Base-by-base conservation (phyloP, 306 rosid species). In the Cyclanthera cordifolia region DNA sequence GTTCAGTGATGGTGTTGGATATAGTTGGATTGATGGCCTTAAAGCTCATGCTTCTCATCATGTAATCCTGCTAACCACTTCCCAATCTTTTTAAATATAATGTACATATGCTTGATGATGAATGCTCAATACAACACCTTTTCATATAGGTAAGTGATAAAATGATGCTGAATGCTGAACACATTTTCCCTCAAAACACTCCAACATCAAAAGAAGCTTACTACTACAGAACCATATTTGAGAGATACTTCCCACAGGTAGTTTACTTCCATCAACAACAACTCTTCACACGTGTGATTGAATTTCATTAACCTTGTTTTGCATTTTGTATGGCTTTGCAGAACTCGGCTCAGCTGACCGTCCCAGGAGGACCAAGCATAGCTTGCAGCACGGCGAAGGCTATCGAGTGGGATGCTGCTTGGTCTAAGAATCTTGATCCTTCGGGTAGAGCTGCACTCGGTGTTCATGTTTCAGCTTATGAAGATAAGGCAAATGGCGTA, bases 331-430 rank as follows among this genome's bases (percentile, higher is more conserved):
- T 76, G 73, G 48, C 58, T 52, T 41, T 78, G 73, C 84, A 94
- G 97, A 90, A 94, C 82, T 86, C 97, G 0, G 97, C 97, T 11
- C 75, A 85, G 78, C 85, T 80, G 39, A 88, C 86, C 5, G 97
- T 94, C 74, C 99, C 99, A 0, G 97, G 99, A 67, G 97, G 97
- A 73, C 81, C 97, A 20, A 94, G 88, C 78, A 76, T 94, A 6
- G 99, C 99, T 4, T 94, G 99, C 48, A 94, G 97, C 87, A 94
- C 99, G 2, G 96, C 99, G 0, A 88, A 87, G 60, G 97, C 99
- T 4, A 77, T 94, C 15, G 97, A 85, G 52, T 94, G 99, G 99
- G 96, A 94, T 43, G 96, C 88, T 27, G 46, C 89, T 3, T 94
- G 99, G 99, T 82, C 88, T 0, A 86, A 79, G 43, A 90, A 90